Conservation (phyloP, 257 asterid species). For the Solanum lycopersicoides region DNA sequence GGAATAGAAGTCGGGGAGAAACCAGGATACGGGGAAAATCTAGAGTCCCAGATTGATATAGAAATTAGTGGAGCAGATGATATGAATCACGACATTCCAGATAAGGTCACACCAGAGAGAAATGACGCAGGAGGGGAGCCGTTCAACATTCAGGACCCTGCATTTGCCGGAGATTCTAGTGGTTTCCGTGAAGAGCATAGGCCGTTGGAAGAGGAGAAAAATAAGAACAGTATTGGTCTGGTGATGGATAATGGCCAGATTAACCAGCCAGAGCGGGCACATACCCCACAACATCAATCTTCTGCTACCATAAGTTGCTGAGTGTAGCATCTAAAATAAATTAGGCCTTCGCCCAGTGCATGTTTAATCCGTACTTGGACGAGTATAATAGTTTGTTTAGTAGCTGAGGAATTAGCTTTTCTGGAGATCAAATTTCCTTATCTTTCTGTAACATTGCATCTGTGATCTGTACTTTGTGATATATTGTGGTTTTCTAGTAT, state of each 20-base stretch:
- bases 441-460: neutral
- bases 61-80: neutral
- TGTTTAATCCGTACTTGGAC: neutral
- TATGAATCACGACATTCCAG: neutral
- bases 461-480: neutral
- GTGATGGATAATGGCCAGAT: conserved; percentile 33
- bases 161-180: conserved; percentile 1
- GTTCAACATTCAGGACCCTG: neutral
- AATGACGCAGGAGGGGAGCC: neutral
- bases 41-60: neutral
- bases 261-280: conserved; percentile 27
- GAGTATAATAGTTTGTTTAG: neutral
- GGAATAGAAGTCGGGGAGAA: neutral
- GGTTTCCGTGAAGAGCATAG: neutral
- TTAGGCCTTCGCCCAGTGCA: neutral
- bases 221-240: conserved; percentile 17
- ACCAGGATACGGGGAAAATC: neutral
- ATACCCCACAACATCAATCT: conserved; percentile 40
- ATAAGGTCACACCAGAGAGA: neutral
- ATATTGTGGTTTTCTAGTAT: neutral
- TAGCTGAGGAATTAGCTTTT: neutral
- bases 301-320: conserved; percentile 65
- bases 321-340: conserved; percentile 7
- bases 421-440: neutral
- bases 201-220: conserved; percentile 22